These are phyloP conservation scores for Coprinopsis strossmayeri DNA, from an alignment of 768 basidiomycete genomes.

Conservation along the genomic window DNA sequence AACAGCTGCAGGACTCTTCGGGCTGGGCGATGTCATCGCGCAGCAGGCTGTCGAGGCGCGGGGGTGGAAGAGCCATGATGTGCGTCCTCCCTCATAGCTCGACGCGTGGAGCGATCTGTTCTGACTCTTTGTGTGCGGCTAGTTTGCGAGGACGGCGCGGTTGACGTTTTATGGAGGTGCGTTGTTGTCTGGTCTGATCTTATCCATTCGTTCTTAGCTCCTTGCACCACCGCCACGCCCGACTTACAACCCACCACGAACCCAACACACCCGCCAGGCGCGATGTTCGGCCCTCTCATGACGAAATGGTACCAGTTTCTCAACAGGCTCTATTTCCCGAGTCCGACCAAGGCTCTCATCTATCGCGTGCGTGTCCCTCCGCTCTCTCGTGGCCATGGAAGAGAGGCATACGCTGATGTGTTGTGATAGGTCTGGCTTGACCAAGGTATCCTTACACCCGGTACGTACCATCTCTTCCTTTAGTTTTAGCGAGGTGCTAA, in stretches of 20 bases:
- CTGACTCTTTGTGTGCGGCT: background rate
- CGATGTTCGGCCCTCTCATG: slow-evolving; percentile 73
- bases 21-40: slow-evolving; percentile 73
- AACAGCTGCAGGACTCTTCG: slow-evolving; percentile 64
- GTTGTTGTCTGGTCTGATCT: slow-evolving; percentile 4
- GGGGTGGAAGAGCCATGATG: slow-evolving; percentile 65
- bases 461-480: background rate
- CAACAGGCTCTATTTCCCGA: slow-evolving; percentile 62
- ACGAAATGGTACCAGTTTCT: slow-evolving; percentile 79
- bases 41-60: slow-evolving; percentile 78
- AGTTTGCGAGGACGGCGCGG: slow-evolving; percentile 58
- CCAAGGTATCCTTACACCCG: slow-evolving; percentile 26
- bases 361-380: slow-evolving; percentile 63
- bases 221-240: background rate
- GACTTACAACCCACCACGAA: background rate
- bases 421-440: too few relatives aligned
- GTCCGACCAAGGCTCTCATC: slow-evolving; percentile 48
- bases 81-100: slow-evolving; percentile 30
- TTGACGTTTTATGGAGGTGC: slow-evolving; percentile 70
- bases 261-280: slow-evolving; percentile 29
- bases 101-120: background rate
- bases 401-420: too few relatives aligned
- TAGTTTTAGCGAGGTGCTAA: too few relatives aligned
- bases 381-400: too few relatives aligned
- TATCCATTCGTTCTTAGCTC: background rate